These are phyloP conservation scores for Cordyceps pruinosa DNA, from an alignment of 2,329 filamentous ascomycete genomes.

Conservation along the genomic window DNA sequence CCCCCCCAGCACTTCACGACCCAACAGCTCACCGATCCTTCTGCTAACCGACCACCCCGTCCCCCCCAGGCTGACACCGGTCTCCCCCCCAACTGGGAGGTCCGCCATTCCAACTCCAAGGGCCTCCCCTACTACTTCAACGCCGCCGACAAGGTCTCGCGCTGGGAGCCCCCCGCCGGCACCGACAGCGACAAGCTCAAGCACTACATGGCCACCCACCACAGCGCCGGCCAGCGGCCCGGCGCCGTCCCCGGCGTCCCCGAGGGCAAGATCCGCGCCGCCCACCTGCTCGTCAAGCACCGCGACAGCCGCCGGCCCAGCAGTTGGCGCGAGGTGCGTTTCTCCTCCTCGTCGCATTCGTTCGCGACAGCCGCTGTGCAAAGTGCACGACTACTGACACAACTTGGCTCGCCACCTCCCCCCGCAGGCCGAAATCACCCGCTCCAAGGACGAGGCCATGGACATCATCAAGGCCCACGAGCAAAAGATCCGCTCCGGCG, in stretches of 20 bases:
- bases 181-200: conserved; percentile 92
- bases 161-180: conserved; percentile 86
- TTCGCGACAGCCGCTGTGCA: neutral
- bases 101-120: conserved; percentile 96
- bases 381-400: neutral
- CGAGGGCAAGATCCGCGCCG: conserved; percentile 84
- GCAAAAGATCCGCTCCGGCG: conserved; percentile 64
- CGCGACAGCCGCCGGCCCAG: conserved; percentile 77
- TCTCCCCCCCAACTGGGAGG: conserved; percentile 83
- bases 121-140: conserved; percentile 99
- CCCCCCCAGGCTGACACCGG: conserved; percentile 61
- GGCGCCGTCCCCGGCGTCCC: conserved; percentile 35
- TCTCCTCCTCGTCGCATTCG: neutral
- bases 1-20: too few relatives aligned
- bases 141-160: conserved; percentile 72
- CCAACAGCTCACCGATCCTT: too few relatives aligned
- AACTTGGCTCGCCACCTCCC: too few relatives aligned
- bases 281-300: conserved; percentile 93
- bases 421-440: conserved; percentile 66
- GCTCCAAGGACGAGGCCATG: conserved; percentile 79
- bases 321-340: conserved; percentile 74
- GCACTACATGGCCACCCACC: conserved; percentile 83
- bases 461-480: conserved; percentile 71
- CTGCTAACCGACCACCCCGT: neutral
- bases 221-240: conserved; percentile 50